Base-by-base conservation (phyloP, 116 monocot species). In the Trichopus zeylanicus region DNA sequence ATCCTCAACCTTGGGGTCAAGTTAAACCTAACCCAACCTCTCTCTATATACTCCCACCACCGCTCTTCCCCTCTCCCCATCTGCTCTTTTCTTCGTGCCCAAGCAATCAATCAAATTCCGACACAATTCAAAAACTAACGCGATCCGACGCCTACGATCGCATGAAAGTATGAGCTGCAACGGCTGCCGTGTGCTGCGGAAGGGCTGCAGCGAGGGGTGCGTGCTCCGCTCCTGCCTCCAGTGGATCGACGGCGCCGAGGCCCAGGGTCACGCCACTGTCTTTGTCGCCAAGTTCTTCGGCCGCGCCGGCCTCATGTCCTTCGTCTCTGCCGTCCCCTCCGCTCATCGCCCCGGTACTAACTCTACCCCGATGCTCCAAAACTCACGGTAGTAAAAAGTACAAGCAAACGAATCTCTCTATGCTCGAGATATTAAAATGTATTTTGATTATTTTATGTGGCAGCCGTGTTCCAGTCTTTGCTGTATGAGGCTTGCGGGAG, bases 281-380 rank as follows among this genome's bases (percentile, higher is more conserved):
- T 59, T 59, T 37, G 58, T 59, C 37, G 58, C 58, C 58, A 59
- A 59, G 58, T 34, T 59, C 37, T 59, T 59, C 58, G 35, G 58
- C 58, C 58, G 58, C 58, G 58, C 58, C 35, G 58, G 58, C 18
- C 57, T 57, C 57, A 31, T 33, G 20, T 19, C 30, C 57, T 33
- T 57, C 33, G 18, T 33, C 57, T 33, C 30, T 20, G 31, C 29
- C 57, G 57, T 32, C 57, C 33, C 57, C 21, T 8, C 32, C 19
- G 5, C 57, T 0, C 32, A 18, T 7, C 30, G 21, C n/a, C 32
- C 57, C 19, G 32, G 32, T 31, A 57, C 16, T n/a, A 16, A 9
- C 0, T 1, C 19, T 8, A n/a, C n/a, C n/a, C n/a, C n/a, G n/a
- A n/a, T n/a, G n/a, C n/a, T n/a, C n/a, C n/a, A n/a, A n/a, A n/a